Evolutionary conservation across 352 stramenopile species (phyloP), one percentile per base, ranked within the genome.

Genomic region (Pilasporangium apinafurcum): DNA sequence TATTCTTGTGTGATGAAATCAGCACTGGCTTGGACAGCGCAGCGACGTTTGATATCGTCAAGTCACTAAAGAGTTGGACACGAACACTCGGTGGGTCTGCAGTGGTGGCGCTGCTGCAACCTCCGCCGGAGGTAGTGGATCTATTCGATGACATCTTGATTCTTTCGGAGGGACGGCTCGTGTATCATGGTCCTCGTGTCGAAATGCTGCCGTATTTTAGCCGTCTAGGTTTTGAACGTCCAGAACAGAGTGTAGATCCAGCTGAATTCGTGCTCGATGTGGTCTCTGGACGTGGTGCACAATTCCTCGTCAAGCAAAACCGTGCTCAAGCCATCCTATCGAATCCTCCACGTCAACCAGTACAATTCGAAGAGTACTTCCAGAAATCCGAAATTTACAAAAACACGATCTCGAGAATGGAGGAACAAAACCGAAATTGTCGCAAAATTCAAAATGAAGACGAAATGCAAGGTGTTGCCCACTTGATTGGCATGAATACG

Each of bases 111-210:
- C 37, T 72, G 9, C 48, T 69, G 21, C 65, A 77, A 47, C 65
- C 65, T 0, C 44, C 64, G 5, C 89, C 92, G 3, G 92, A 98
- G 65, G 88, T 93, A 10, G 89, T 95, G 18, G 74, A 83, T n/a
- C 56, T 96, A 16, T 97, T 98, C 60, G 91, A 98, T 52, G 83
- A 97, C 44, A 49, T 97, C 6, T 75, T 96, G 22, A 54, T 98
- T 10, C 38, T 98, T 17, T 76, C 75, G 48, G 66, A 92, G 42
- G 89, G 91, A n/a, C 57, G 60, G 14, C 52, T 97, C 13, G 68
- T 97, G 17, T 98, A 91, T 57, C 79, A 89, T 34, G 91, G 88
- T 13, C 72, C 68, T 14, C 42, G 41, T 13, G 55, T 21, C n/a
- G 62, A 64, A 18, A 70, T 68, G 27, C 48, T 74, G 14, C 28